Base-by-base conservation (phyloP, 805 yeast genomes). In the Cyberlindnera euphorbiae region DNA sequence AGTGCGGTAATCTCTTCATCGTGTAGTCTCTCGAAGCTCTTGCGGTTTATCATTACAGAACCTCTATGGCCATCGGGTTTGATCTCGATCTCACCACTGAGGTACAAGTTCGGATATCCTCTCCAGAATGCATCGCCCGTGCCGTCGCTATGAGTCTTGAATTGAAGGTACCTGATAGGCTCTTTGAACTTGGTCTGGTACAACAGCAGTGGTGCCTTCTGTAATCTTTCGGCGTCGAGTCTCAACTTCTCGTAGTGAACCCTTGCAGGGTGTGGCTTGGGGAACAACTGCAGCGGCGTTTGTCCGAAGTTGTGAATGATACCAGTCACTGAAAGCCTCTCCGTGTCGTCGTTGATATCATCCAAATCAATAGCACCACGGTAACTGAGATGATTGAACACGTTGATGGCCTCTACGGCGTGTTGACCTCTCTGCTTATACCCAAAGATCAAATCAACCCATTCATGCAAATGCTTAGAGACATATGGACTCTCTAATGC, bases 221-320 rank as follows among this genome's bases (percentile, higher is more conserved):
- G 53, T 9, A 63, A 32, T n/a, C 53, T 58, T 1, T 55, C 42
- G 2, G 55, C 33, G 17, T 65, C 64, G 23, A 64, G 50, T 25
- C 53, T 52, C 3, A 79, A 60, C 18, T 57, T 38, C 16, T 62
- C 58, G n/a, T 62, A 45, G 0, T 60, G 58, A 3, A 64, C 73
- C 36, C 69, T 65, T 17, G 52, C 44, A 1, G 82, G 80, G 56
- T 87, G 96, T 0, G 88, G 81, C 34, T 70, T 71, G 13, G 62
- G 64, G 48, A 88, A 85, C 9, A 88, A 62, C 47, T 82, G 84
- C 32, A 72, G 53, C 2, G 96, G 96, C 0, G 95, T 87, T 54
- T 87, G 96, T 0, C 96, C 96, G 66, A 87, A 87, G 58, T 87
- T 87, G 54, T 88, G 93, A 34, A 87, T 87, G 48, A 83, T 82